phyloP scores from a whole-genome alignment of 1,284 basidiomycete species.

The Trametes versicolor region DNA sequence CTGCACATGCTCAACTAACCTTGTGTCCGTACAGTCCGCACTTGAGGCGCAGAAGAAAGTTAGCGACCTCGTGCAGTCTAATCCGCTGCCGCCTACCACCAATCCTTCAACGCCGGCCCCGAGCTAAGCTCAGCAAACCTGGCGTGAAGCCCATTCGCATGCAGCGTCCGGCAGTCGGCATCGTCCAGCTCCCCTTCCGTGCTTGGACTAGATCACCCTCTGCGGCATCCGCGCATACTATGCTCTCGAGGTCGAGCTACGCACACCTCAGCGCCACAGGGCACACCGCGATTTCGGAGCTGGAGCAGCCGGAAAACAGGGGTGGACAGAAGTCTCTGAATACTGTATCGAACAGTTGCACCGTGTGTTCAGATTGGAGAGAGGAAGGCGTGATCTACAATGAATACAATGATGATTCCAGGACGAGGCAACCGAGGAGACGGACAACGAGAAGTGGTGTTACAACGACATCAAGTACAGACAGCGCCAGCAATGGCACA shows the following conservation, averaged over 20 bases:
- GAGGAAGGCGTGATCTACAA: conserved; percentile 22
- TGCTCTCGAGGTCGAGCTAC: background rate
- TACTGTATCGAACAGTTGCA: background rate
- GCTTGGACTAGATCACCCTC: no score
- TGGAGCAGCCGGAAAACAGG: background rate
- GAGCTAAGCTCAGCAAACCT: conserved; percentile 1
- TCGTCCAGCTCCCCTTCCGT: background rate
- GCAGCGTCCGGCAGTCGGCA: background rate
- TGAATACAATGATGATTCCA: conserved; percentile 29
- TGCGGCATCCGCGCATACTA: background rate
- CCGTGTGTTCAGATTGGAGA: background rate
- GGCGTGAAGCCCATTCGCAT: background rate
- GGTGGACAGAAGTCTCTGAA: background rate
- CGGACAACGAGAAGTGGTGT: conserved; percentile 16
- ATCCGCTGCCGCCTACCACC: conserved; percentile 23
- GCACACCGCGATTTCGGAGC: conserved; percentile 6
- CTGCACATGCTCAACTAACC: background rate
- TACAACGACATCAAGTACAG: conserved; percentile 32
- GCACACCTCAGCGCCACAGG: conserved; percentile 4
- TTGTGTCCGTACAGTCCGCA: conserved; percentile 58
- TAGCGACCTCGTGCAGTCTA: conserved; percentile 67
- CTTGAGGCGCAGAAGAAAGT: conserved; percentile 79
- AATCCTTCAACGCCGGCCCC: conserved; percentile 27
- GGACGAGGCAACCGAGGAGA: conserved; percentile 8
- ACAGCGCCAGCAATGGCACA: conserved; percentile 27